Base-by-base conservation (phyloP, 495 filamentous ascomycete species). In the Clohesyomyces aquaticus region DNA sequence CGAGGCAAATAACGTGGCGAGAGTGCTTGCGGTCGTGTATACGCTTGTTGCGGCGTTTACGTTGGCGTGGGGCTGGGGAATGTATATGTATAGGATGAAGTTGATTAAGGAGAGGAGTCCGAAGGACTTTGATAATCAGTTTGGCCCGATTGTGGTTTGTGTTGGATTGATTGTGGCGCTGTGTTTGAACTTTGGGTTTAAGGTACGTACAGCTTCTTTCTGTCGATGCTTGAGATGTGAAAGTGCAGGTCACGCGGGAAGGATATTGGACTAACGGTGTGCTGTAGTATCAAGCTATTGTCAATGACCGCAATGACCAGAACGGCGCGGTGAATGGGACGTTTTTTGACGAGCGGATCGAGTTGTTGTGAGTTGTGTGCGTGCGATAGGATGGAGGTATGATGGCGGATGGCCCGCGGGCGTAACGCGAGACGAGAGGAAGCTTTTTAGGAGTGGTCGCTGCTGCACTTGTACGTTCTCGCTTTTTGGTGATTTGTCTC, bases 31-130 rank as follows among this genome's bases (percentile, higher is more conserved):
- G 19, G 77, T 92, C 32, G 86, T 87, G 14, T 98, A 97, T 72
- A 90, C 91, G 32, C 73, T 80, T 43, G 88, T 96, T 55, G 93
- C 93, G 14, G 74, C 89, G 8, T 92, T 95, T 75, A 85, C 91
- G 8, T 91, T 89, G 2, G 79, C 73, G 1, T 98, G 94, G 94
- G 94, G 94, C 3, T 96, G 87, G 76, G 87, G 81, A 65, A 89
- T 93, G 79, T 88, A 93, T 68, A 83, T 87, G 64, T 82, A 77
- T 72, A 82, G 94, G 29, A 83, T 87, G 23, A 81, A 80, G 11
- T 87, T 98, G 78, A 98, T 98, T 73, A 73, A 85, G 43, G 81
- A 88, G 69, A 79, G 93, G 56, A 96, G 91, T 75, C 92, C 91
- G 19, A 90, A 86, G 73, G 94, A 98, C 70, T 91, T 98, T 75